phyloP scores from a whole-genome alignment of 2,329 filamentous ascomycete species.

The Dactylellina sp. region DNA sequence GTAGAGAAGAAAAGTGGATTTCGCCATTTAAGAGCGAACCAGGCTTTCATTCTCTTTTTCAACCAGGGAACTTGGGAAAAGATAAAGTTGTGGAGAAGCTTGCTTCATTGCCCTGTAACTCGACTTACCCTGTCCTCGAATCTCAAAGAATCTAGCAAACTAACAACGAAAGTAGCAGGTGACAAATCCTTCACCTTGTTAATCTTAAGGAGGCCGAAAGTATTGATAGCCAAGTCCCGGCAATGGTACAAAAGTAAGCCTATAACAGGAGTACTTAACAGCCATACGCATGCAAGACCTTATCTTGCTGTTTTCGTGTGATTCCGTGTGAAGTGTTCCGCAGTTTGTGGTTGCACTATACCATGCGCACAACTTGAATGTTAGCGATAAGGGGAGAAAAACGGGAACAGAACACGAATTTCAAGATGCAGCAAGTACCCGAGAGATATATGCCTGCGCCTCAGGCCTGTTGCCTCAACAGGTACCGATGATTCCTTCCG shows the following conservation, averaged over 20 bases:
- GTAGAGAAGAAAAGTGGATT: constrained; percentile 4
- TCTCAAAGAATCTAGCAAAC: constrained; percentile 32
- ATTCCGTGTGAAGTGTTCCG: constrained; percentile 6
- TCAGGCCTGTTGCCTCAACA: background rate
- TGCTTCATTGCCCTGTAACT: constrained; percentile 27
- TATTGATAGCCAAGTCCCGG: constrained; percentile 38
- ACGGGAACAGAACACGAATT: background rate
- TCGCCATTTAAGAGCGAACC: constrained; percentile 31
- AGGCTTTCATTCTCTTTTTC: constrained; percentile 23
- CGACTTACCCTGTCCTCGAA: constrained; percentile 47
- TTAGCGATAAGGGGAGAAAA: constrained; percentile 1
- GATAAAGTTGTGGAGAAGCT: constrained; percentile 51
- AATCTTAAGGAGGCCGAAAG: constrained; percentile 45
- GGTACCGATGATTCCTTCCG: constrained; percentile 8
- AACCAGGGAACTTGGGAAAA: constrained; percentile 51
- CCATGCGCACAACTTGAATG: background rate
- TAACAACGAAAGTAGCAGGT: constrained; percentile 55
- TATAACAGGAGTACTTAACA: constrained; percentile 12
- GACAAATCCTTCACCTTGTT: constrained; percentile 36
- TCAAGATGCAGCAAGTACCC: constrained; percentile 11
- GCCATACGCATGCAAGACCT: constrained; percentile 43
- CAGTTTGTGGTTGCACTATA: constrained; percentile 14
- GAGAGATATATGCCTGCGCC: constrained; percentile 1
- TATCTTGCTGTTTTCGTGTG: constrained; percentile 39
- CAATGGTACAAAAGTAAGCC: constrained; percentile 19